Conservation (phyloP, 2,329 filamentous ascomycete species). For the Ophiostoma fasciatum region DNA sequence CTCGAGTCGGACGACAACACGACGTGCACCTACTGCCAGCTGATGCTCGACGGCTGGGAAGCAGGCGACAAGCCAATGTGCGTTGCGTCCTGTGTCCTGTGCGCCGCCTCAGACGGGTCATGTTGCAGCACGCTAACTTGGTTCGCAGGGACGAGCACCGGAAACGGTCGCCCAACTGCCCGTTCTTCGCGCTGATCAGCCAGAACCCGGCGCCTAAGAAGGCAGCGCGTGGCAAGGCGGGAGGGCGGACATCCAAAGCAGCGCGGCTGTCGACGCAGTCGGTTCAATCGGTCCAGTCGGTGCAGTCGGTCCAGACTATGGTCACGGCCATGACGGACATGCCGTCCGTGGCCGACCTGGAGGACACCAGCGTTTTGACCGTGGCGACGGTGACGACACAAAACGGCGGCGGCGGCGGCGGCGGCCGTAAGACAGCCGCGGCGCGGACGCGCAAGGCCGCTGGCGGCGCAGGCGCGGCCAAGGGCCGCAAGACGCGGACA, state of each 20-base stretch:
- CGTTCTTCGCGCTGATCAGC: constrained; percentile 61
- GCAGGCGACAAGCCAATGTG: constrained; percentile 77
- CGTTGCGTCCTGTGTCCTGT: constrained; percentile 18
- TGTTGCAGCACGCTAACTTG: no score
- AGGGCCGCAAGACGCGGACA: constrained; percentile 28
- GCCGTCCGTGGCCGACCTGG: constrained; percentile 32
- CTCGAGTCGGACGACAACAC: constrained; percentile 76
- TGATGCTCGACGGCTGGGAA: constrained; percentile 91
- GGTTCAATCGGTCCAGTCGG: no score
- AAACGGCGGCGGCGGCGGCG: no score
- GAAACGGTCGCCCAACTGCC: constrained; percentile 61
- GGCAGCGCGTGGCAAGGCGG: constrained; percentile 35
- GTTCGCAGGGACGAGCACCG: constrained; percentile 69
- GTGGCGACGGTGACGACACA: constrained; percentile 43
- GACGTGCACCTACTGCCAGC: constrained; percentile 78
- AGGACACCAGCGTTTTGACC: constrained; percentile 46
- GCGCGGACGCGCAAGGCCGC: constrained; percentile 40
- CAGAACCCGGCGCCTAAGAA: constrained; percentile 43
- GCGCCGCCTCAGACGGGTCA: not conserved
- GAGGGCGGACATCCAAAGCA: constrained; percentile 48
- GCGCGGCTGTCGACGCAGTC: constrained; percentile 51
- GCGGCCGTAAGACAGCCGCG: constrained; percentile 30
- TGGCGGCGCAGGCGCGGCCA: constrained; percentile 21
- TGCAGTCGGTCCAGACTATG: no score
- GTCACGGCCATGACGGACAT: constrained; percentile 37